These are phyloP conservation scores for Chlamydomonas incerta DNA, from an alignment of 139 green algal species.

Conservation along the genomic window DNA sequence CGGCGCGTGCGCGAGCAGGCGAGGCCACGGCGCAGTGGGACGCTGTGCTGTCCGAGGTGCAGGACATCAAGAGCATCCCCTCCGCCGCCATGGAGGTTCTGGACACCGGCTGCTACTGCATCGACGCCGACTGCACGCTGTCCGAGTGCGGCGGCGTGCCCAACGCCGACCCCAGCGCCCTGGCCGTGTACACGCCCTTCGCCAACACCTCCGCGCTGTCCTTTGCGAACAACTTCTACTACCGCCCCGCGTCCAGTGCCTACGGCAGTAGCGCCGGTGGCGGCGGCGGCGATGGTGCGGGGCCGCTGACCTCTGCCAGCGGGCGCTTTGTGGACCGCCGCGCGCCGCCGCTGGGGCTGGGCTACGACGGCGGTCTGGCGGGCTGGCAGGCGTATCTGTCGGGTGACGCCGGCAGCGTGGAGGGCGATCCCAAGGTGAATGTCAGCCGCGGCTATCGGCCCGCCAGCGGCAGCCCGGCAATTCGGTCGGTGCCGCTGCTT, in stretches of 20 bases:
- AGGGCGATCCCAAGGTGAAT: background rate
- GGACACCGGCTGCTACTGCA: slow-evolving; percentile 31
- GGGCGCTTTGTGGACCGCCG: background rate
- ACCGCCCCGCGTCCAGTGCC: too few species aligned
- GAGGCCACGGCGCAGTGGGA: slow-evolving; percentile 29
- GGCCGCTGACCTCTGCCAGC: too few species aligned
- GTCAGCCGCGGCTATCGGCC: too few species aligned
- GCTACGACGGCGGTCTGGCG: background rate
- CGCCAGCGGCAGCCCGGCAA: background rate
- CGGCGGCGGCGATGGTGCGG: too few species aligned
- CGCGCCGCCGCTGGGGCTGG: background rate
- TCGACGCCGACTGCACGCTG: background rate
- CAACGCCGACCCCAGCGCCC: background rate
- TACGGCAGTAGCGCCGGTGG: too few species aligned
- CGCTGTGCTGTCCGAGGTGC: background rate
- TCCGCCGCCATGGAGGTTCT: slow-evolving; percentile 32
- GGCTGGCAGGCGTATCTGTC: background rate
- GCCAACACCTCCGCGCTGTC: background rate
- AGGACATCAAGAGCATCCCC: slow-evolving; percentile 28
- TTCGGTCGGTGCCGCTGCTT: background rate
- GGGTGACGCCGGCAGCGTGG: background rate
- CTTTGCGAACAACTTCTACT: background rate
- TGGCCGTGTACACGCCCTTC: background rate
- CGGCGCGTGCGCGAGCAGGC: background rate
- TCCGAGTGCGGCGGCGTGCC: slow-evolving; percentile 14